Base-by-base conservation (phyloP, 192 early-diverging fungal species). In the Coemansia interrupta region DNA sequence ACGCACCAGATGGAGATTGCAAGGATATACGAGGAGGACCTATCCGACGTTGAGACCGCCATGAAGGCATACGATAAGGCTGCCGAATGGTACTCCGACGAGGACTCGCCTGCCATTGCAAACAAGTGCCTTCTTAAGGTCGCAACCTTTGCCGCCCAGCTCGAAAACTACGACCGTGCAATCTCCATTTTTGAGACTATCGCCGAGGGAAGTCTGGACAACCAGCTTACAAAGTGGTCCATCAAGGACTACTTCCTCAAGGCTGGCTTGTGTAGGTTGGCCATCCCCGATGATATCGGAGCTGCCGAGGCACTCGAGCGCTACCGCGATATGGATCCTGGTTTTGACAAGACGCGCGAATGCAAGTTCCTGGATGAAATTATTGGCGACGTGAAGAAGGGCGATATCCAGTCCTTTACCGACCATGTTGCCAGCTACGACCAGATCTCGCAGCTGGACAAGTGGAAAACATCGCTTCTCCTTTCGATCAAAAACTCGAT, bases 191-290 rank as follows among this genome's bases (percentile, higher is more conserved):
- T 96, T 82, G 95, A 99, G 73, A 64, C 72, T 20, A 89, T 97
- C 3, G 97, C 93, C 3, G 80, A 80, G 38, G 85, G 84, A 53
- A 86, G 86, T 45, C 62, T 97, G 66, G 93, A 95, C 71, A 92
- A 94, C 70, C 85, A 89, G 52, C 82, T 99, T 23, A 90, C 93
- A 49, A 92, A 93, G 70, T 99, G 93, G 90, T 95, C 94, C 17
- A 72, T 98, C 22, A 91, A 93, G 56, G 95, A 98, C 54, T 96
- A 97, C 82, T 91, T 98, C 58, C 82, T 99, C 70, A 99, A 99
- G 73, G 92, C 95, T 12, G 93, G 89, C 15, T 69, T 99, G 54
- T 98, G 95, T 64, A 84, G 91, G 55, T 78, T 99, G 45, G 90
- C 89, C 55, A 84, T 87, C 39, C 82, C 81, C 45, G 95, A 98